Percentiles rank a stretch among this genome's conserved stretches.
Conservation (phyloP, 371 early-diverging fungal species). For the Mucor lusitanicus region DNA sequence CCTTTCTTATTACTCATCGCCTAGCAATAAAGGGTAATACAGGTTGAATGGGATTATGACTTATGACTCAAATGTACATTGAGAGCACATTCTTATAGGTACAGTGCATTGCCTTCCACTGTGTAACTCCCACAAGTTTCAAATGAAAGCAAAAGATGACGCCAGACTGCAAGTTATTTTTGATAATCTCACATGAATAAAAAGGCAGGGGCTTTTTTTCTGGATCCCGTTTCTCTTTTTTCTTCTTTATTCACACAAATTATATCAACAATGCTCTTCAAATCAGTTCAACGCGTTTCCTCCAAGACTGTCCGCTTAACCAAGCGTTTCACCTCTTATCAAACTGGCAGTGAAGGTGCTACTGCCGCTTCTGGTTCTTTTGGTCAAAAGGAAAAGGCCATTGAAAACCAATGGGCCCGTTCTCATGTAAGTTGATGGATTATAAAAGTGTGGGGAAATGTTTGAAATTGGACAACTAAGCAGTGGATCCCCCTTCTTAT, state of each 20-base stretch:
- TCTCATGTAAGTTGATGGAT: slow-evolving; percentile 32
- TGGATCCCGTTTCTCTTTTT: not conserved
- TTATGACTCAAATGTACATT: slow-evolving; percentile 1
- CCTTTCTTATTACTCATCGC: not conserved
- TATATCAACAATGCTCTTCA: slow-evolving; percentile 15
- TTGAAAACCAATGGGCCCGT: slow-evolving; percentile 53
- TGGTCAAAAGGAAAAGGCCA: slow-evolving; percentile 50
- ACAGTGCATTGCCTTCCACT: not conserved
- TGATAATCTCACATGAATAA: not conserved
- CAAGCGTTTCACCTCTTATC: slow-evolving; percentile 18
- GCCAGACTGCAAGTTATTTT: slow-evolving; percentile 4
- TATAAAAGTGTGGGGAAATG: not conserved
- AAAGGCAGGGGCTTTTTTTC: slow-evolving; percentile 7
- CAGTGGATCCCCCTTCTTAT: not conserved
- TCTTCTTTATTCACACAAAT: not conserved
- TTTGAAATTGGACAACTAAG: not conserved
- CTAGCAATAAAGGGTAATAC: not conserved
- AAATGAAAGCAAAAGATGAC: slow-evolving; percentile 8
- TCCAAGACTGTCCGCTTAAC: not conserved
- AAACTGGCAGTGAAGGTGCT: slow-evolving; percentile 37
- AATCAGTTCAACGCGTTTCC: slow-evolving; percentile 15
- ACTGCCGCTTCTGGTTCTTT: slow-evolving; percentile 40
- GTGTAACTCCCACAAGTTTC: slow-evolving; percentile 5
- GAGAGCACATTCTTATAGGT: not conserved
- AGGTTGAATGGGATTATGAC: not conserved